Evolutionary conservation across 2,329 filamentous ascomycete species (phyloP).

Genomic region (Diaporthe longicolla): DNA sequence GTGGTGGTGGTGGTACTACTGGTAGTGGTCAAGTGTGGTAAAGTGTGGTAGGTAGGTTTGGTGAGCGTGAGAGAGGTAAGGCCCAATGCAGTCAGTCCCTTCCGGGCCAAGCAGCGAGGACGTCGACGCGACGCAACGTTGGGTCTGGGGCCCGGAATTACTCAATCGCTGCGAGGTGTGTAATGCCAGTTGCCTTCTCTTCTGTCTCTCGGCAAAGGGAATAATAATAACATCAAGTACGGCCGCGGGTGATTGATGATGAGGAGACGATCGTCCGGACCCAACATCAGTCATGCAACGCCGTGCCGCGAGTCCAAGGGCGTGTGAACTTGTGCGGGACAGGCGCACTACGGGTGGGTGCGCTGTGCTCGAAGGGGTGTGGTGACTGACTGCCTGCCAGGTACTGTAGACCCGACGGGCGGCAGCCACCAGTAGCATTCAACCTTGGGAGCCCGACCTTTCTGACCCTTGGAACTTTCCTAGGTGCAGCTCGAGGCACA

Average conservation of each 20-base stretch:
- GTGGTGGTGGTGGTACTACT: neutral
- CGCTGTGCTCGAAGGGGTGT: neutral
- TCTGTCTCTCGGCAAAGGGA: conserved; percentile 19
- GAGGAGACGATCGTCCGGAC: conserved; percentile 29
- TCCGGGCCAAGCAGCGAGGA: neutral
- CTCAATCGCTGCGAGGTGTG: neutral
- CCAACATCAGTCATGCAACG: conserved; percentile 22
- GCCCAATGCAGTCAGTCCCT: neutral
- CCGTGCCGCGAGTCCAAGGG: conserved; percentile 9
- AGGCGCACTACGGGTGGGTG: conserved; percentile 3
- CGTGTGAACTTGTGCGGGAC: conserved; percentile 1
- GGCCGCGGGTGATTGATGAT: conserved; percentile 14
- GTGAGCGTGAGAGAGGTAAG: neutral
- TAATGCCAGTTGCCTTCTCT: neutral
- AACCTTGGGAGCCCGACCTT: neutral
- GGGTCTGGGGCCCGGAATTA: conserved; percentile 3
- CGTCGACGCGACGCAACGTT: conserved; percentile 9
- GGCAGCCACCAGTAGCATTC: neutral
- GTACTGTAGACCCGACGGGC: neutral
- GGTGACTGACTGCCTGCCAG: neutral
- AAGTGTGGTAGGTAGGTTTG: too few species aligned
- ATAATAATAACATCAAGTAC: neutral
- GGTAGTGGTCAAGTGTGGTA: neutral
- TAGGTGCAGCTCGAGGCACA: neutral
- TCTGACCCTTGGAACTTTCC: too few species aligned